Evolutionary conservation across 495 filamentous ascomycete genomes (phyloP).

Genomic region (Penicillium manginii): DNA sequence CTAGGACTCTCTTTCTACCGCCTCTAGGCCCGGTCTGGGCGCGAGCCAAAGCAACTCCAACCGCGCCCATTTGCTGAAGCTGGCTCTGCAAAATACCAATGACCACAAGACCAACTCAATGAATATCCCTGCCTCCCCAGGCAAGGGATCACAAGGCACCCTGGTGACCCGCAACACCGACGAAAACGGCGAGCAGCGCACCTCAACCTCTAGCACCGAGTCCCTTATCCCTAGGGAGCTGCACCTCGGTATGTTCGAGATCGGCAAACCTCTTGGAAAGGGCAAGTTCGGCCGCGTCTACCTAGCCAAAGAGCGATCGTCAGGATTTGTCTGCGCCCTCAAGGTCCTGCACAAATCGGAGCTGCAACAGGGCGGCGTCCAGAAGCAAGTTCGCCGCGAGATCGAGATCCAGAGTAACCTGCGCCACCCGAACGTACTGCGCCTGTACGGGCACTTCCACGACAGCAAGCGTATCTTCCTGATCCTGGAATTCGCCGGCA

Average conservation of each 20-base stretch:
- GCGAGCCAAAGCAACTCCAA: slow-evolving; percentile 62
- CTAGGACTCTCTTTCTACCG: slow-evolving; percentile 51
- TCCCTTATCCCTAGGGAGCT: slow-evolving; percentile 68
- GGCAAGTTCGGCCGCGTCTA: slow-evolving; percentile 98
- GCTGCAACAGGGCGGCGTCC: slow-evolving; percentile 87
- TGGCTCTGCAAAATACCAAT: slow-evolving; percentile 77
- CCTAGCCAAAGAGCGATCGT: slow-evolving; percentile 85
- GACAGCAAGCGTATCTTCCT: slow-evolving; percentile 95
- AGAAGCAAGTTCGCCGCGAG: slow-evolving; percentile 95
- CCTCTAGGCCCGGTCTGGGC: slow-evolving; percentile 56
- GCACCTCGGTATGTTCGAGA: slow-evolving; percentile 98
- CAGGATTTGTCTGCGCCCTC: slow-evolving; percentile 91
- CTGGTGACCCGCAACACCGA: slow-evolving; percentile 53
- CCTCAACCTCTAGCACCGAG: slow-evolving; percentile 58
- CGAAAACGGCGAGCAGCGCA: slow-evolving; percentile 59
- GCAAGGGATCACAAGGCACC: slow-evolving; percentile 40
- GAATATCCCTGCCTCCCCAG: slow-evolving; percentile 38
- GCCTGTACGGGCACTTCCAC: slow-evolving; percentile 95
- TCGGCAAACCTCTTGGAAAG: slow-evolving; percentile 93
- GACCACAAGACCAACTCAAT: slow-evolving; percentile 55
- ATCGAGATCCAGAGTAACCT: slow-evolving; percentile 98
- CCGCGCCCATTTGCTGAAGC: slow-evolving; percentile 74
- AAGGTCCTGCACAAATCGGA: slow-evolving; percentile 97
- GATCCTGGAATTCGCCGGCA: slow-evolving; percentile 93
- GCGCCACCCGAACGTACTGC: slow-evolving; percentile 92